Evolutionary conservation across 768 basidiomycete genomes (phyloP), one percentile per base, ranked within the genome.

Genomic region (Russula dissimulans): DNA sequence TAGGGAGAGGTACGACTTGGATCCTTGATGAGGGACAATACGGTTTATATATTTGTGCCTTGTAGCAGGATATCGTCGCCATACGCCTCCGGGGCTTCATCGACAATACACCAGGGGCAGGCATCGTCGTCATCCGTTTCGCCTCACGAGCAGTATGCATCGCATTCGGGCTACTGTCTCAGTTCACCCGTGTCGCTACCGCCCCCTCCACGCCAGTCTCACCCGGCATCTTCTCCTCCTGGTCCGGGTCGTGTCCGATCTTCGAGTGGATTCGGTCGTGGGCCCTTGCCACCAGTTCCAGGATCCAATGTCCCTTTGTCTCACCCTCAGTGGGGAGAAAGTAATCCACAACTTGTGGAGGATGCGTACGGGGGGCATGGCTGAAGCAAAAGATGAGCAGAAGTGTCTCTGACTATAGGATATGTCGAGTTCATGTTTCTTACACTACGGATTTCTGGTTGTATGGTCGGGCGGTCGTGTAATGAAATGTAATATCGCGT

Each of bases 261-360:
- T 7, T 11, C 38, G 12, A 47, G 31, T 26, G 56, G 56, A 26
- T 6, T 32, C 4, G n/a, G 3, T 36, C 61, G 51, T 36, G 61
- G 56, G 5, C 50, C 60, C n/a, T 32, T 57, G 17, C 56, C 61
- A 29, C 46, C 45, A 6, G 41, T 38, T 45, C 61, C 61, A 43
- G 3, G 36, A 42, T 32, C 58, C 8, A 29, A 46, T 22, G 44
- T 34, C 32, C 45, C 54, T 31, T 41, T 31, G 34, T 10, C 43
- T 32, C 31, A 53, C 10, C 5, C 22, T 9, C 44, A 36, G 18
- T 64, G 63, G 63, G 39, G 45, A 17, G 46, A 42, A 39, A 63
- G 56, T 10, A 48, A 64, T 6, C 7, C 56, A 32, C 63, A 55
- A 46, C 18, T 64, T 4, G 36, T 62, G 18, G 38, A 62, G 38